A percentile compares a stretch with the other conserved stretches of the same genome.
These are phyloP conservation scores for Selenicereus undatus DNA, from an alignment of 148 eudicot genomes.

Conservation along the genomic window DNA sequence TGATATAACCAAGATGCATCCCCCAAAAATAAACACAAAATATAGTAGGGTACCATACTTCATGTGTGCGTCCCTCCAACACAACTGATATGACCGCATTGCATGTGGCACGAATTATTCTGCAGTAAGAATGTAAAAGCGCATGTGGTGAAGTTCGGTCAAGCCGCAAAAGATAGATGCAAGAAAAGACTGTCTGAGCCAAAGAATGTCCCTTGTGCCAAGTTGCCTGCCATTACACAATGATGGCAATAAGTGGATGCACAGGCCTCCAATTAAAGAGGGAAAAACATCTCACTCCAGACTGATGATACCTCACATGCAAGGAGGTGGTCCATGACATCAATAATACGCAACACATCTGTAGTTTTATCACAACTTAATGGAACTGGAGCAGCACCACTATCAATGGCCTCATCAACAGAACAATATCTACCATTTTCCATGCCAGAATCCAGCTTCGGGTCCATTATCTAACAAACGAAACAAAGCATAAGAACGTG, in stretches of 20 bases:
- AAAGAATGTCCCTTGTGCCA: conserved; percentile 99
- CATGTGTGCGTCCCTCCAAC: conserved; percentile 93
- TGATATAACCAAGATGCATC: background rate
- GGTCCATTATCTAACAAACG: conserved; percentile 86
- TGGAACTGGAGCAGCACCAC: conserved; percentile 96
- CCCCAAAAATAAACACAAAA: conserved; percentile 19
- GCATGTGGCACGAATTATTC: conserved; percentile 76
- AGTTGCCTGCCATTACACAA: conserved; percentile 77
- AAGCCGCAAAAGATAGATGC: conserved; percentile 82
- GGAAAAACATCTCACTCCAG: conserved; percentile 3
- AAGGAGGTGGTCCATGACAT: conserved; percentile 90
- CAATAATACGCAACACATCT: conserved; percentile 64
- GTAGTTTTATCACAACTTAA: conserved; percentile 66
- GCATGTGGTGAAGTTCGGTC: conserved; percentile 84
- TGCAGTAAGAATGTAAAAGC: conserved; percentile 76
- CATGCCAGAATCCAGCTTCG: conserved; percentile 99
- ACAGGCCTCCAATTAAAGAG: background rate
- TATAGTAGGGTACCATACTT: conserved; percentile 70
- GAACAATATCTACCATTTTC: conserved; percentile 68
- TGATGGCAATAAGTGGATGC: conserved; percentile 8
- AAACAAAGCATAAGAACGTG: conserved; percentile 4
- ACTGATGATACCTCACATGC: conserved; percentile 79
- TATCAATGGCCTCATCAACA: conserved; percentile 90
- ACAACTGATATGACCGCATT: conserved; percentile 84
- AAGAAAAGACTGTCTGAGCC: conserved; percentile 91